phyloP scores from a whole-genome alignment of 306 rosid genomes.

The Glycine soja region DNA sequence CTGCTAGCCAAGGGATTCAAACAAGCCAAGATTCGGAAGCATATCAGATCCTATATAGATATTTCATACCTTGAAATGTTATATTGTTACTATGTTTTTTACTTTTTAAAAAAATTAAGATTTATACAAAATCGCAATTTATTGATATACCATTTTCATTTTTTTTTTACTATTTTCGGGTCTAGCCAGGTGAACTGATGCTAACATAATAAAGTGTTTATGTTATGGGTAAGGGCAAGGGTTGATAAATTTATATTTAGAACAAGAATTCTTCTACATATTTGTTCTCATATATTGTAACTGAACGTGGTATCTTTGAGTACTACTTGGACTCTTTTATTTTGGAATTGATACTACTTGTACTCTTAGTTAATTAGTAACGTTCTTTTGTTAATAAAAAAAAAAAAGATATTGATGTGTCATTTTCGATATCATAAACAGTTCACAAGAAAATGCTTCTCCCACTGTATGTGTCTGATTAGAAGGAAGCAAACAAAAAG shows the following conservation, averaged over 20 bases:
- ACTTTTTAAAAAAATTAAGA: neutral
- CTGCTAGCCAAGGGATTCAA: slow-evolving; percentile 25
- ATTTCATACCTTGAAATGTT: neutral
- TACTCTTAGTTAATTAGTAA: neutral
- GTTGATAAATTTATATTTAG: too few relatives aligned
- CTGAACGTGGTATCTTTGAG: neutral
- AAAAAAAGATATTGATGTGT: neutral
- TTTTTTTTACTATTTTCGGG: neutral
- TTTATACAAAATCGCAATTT: too few relatives aligned
- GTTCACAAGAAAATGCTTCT: slow-evolving; percentile 11
- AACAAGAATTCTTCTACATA: neutral
- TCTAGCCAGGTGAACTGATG: neutral
- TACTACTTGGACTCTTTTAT: neutral
- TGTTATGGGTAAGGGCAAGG: too few relatives aligned
- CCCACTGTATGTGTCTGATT: neutral
- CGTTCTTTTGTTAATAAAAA: neutral
- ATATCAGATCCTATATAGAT: slow-evolving; percentile 13
- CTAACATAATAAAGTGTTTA: too few relatives aligned
- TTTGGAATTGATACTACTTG: too few relatives aligned
- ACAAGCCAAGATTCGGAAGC: slow-evolving; percentile 13
- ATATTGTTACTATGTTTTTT: neutral
- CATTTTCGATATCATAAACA: neutral
- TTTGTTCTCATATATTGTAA: neutral
- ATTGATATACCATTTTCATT: too few relatives aligned
- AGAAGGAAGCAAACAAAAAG: neutral